Conservation (phyloP, 2,329 filamentous ascomycete genomes). For the Chaetomium olivaceum region DNA sequence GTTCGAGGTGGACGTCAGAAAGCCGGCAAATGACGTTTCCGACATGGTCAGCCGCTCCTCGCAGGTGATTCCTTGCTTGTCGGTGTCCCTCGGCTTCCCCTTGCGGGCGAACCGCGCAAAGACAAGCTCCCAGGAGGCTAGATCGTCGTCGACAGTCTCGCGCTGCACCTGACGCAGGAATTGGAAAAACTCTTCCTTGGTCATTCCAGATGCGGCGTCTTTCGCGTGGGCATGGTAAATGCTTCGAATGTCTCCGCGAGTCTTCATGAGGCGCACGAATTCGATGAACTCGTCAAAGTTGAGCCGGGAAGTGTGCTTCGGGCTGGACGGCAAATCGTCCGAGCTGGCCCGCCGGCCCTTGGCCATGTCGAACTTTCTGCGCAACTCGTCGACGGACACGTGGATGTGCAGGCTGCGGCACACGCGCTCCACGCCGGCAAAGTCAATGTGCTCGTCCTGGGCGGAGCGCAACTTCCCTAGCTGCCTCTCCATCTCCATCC, state of each 20-base stretch:
- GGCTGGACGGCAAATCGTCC: slow-evolving; percentile 20
- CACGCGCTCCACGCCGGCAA: slow-evolving; percentile 75
- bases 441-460: slow-evolving; percentile 71
- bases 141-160: slow-evolving; percentile 70
- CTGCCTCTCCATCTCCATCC: slow-evolving; percentile 74
- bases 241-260: slow-evolving; percentile 74
- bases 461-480: slow-evolving; percentile 53
- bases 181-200: slow-evolving; percentile 68
- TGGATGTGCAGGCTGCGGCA: slow-evolving; percentile 93
- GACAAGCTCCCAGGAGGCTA: slow-evolving; percentile 65
- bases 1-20: slow-evolving; percentile 74
- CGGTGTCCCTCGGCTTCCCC: slow-evolving; percentile 50
- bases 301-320: slow-evolving; percentile 63
- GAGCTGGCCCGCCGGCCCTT: slow-evolving; percentile 24
- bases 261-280: slow-evolving; percentile 81
- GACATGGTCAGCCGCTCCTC: slow-evolving; percentile 64
- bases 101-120: slow-evolving; percentile 71
- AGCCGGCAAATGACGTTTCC: slow-evolving; percentile 75
- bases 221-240: slow-evolving; percentile 67
- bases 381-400: slow-evolving; percentile 73
- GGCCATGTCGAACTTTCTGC: slow-evolving; percentile 63
- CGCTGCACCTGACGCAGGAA: slow-evolving; percentile 76
- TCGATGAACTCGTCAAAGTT: slow-evolving; percentile 79
- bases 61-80: slow-evolving; percentile 35
- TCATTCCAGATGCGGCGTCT: slow-evolving; percentile 65